Base-by-base conservation (phyloP, 2,329 filamentous ascomycete genomes). In the Botrytis galanthina region DNA sequence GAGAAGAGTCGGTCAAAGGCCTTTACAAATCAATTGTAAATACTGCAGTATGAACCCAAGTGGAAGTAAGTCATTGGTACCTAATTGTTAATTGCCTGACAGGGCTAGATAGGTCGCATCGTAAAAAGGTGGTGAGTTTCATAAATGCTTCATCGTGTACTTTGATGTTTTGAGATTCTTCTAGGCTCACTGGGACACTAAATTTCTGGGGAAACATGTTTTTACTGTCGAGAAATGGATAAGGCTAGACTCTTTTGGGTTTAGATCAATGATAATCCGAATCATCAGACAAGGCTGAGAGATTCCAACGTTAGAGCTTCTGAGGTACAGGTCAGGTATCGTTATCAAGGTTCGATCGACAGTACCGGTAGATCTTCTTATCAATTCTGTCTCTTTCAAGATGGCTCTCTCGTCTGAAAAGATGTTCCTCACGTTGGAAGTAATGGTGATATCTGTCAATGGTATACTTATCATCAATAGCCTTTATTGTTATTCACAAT, bases 121-220 rank as follows among this genome's bases (percentile, higher is more conserved):
- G 12, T 62, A 42, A 39, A 62, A 62, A n/a, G 16, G 37, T 42
- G 35, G 26, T 22, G 46, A 68, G 64, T 68, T 68, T 68, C 64
- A 68, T 54, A 54, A 29, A 54, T 68, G 64, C 64, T 68, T 68
- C 64, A 68, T 68, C 46, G 35, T 54, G 35, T 9, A 54, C 62
- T 46, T 46, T 35, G 42, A 18, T 46, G 62, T 64, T 64, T 64
- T 12, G 62, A 64, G 62, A 64, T 69, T 35, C 37, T 70, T 44
- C 51, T 61, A 61, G 63, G 32, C 44, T 51, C 8, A 51, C 46
- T 37, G n/a, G 37, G 14, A 39, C 44, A 29, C 22, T 29, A 39
- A 39, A 51, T 20, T 22, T 29, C 62, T 32, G 62, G 62, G 35
- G 46, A n/a, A 54, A n/a, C 26, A 14, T 54, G 10, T n/a, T 54